Evolutionary conservation across 495 filamentous ascomycete species (phyloP), one percentile per base, ranked within the genome.

Genomic region (Clavariopsis aquatica): DNA sequence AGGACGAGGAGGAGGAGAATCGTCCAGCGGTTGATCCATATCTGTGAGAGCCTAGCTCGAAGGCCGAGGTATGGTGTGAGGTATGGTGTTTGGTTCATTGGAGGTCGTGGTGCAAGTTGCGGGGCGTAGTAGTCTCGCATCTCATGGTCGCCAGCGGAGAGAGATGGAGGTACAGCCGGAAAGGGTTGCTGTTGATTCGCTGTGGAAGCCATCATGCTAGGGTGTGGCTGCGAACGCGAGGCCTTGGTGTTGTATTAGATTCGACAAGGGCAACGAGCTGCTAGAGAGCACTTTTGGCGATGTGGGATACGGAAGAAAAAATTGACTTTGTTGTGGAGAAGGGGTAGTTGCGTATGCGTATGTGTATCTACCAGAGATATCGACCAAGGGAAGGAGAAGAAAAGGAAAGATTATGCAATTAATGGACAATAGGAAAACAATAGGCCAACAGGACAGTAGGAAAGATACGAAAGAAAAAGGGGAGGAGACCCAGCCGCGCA

Each of bases 11-110:
- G 72, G 10, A 98, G 79, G 47, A 98, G 82, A 59, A 98, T 80
- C 43, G 94, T 97, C 95, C 95, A 98, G 77, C 89, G 82, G 81
- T 98, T 98, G 80, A 98, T 88, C 92, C 92, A 96, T 72, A 91
- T 79, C 80, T 98, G 94, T 28, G 94, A 98, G 45, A 98, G 82
- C 62, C 92, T 85, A 62, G 94, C 89, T 65, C 87, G 86, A 67
- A 96, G 83, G 57, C 93, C 94, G 31, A 98, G 88, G 72, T 98
- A 98, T 28, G 94, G 95, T 52, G 92, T 98, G 71, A 95, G 84
- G 62, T 81, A 77, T 66, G 79, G 78, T 69, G 78, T 76, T 72
- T 83, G 82, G 67, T 81, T 77, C 66, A 79, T 74, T 61, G 74
- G 66, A 77, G 77, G 74, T 75, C 75, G 76, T 75, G 77, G 64